phyloP scores from a whole-genome alignment of 148 eudicot species.

The Spergularia marina region DNA sequence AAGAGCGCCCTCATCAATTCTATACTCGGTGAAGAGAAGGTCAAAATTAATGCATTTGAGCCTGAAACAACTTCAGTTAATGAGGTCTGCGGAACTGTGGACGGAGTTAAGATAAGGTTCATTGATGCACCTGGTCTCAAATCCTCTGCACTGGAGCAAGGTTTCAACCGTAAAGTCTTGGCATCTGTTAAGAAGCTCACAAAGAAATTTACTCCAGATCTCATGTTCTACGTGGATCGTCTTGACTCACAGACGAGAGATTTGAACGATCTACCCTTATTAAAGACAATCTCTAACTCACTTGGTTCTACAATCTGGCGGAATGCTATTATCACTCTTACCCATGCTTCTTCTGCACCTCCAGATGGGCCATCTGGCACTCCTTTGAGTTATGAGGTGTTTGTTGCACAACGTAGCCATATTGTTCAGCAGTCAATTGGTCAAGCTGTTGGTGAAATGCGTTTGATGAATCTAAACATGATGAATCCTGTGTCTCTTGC shows the following conservation, averaged over 20 bases:
- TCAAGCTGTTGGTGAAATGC: constrained; percentile 83
- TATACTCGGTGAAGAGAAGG: constrained; percentile 78
- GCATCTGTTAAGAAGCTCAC: constrained; percentile 66
- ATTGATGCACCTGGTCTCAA: constrained; percentile 91
- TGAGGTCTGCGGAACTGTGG: constrained; percentile 60
- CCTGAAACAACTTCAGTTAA: constrained; percentile 54
- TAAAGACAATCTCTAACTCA: constrained; percentile 61
- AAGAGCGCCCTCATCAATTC: constrained; percentile 97
- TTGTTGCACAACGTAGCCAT: constrained; percentile 87
- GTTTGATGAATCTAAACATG: constrained; percentile 83
- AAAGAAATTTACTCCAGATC: constrained; percentile 73
- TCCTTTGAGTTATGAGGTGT: constrained; percentile 81
- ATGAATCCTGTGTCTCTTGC: constrained; percentile 92
- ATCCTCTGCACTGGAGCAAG: constrained; percentile 72
- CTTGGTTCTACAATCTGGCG: constrained; percentile 85
- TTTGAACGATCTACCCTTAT: constrained; percentile 77
- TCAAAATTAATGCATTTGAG: constrained; percentile 69
- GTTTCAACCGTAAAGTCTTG: constrained; percentile 65
- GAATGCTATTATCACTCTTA: constrained; percentile 75
- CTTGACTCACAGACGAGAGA: constrained; percentile 84
- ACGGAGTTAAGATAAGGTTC: constrained; percentile 76
- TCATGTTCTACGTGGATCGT: constrained; percentile 84
- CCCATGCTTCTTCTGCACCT: constrained; percentile 93
- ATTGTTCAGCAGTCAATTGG: constrained; percentile 91
- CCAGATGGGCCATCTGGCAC: constrained; percentile 95